Percentiles rank a stretch among this genome's conserved stretches.
Evolutionary conservation across 495 filamentous ascomycete genomes (phyloP).

Genomic region (Aspergillus ostianus): DNA sequence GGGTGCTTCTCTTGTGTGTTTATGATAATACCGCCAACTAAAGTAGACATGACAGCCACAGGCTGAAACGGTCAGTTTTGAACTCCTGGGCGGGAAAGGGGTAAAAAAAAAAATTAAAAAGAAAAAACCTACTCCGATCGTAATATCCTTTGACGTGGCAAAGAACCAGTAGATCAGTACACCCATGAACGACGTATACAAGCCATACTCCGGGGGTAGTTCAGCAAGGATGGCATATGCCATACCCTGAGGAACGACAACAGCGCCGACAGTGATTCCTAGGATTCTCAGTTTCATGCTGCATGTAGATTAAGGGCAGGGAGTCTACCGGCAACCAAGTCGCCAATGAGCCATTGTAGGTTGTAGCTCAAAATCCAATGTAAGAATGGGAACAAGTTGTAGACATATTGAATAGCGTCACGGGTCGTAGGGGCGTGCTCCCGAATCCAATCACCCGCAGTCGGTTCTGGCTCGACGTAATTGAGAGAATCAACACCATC

Average conservation of each 20-base stretch:
- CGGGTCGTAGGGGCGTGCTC: constrained; percentile 56
- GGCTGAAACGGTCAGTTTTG: constrained; percentile 38
- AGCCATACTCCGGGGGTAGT: constrained; percentile 74
- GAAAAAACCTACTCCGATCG: constrained; percentile 59
- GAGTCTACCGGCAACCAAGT: constrained; percentile 80
- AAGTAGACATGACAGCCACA: constrained; percentile 91
- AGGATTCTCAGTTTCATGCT: constrained; percentile 4
- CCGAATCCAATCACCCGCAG: constrained; percentile 65
- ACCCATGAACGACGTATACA: constrained; percentile 98
- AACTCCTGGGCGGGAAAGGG: background rate
- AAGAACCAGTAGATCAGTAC: constrained; percentile 98
- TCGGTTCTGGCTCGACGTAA: constrained; percentile 83
- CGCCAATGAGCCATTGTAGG: constrained; percentile 79
- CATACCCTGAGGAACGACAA: constrained; percentile 97
- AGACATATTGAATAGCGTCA: constrained; percentile 57
- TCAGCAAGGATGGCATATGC: constrained; percentile 87
- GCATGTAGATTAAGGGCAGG: constrained; percentile 10
- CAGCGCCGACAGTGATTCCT: constrained; percentile 92
- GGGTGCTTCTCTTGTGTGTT: constrained; percentile 58
- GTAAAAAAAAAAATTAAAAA: too few relatives aligned
- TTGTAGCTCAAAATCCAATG: constrained; percentile 90
- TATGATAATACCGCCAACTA: constrained; percentile 76
- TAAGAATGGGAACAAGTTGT: constrained; percentile 79
- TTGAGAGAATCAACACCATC: constrained; percentile 78
- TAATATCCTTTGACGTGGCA: constrained; percentile 98